Evolutionary conservation across 2,329 filamentous ascomycete genomes (phyloP), one percentile per base, ranked within the genome.

Genomic region (Hymenotorrendiella dingleyae): DNA sequence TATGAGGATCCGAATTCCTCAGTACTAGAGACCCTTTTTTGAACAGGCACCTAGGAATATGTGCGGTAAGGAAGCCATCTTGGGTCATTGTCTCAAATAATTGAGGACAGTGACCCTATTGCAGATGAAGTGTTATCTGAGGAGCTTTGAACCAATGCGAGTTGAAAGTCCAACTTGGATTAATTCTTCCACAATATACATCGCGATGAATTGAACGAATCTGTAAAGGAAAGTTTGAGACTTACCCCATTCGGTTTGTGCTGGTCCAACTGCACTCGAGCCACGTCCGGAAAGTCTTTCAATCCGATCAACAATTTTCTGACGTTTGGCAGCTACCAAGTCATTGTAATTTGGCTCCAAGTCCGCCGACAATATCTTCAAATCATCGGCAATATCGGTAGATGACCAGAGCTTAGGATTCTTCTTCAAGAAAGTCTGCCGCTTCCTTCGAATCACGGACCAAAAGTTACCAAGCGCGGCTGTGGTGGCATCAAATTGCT

Each of bases 351-450:
- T 28, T 26, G 27, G 20, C 10, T 38, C 41, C 11, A 38, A 10
- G 22, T 43, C 41, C 7, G 22, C 34, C 11, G 41, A 43, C 4
- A 43, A 26, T 14, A 43, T 19, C 11, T 34, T 43, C 6, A 43
- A 19, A 21, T 43, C 41, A 8, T 36, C 21, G 7, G 10, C 11
- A 11, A 43, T 29, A 12, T 43, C 41, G 10, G 21, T n/a, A 32
- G 27, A 14, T 19, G 41, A 24, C 41, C 41, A 43, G n/a, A 33
- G 7, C 4, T 19, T 34, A n/a, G 6, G 20, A 17, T 19, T 35
- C 21, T 38, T 42, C n/a, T 28, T 19, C 41, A 32, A 38, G 20
- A 43, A 28, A 11, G 22, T 7, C 12, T 37, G 27, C 4, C 28
- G 41, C 21, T 43, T 38, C 17, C 41, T 27, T n/a, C 41, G 26